Evolutionary conservation across 2,329 filamentous ascomycete species (phyloP), one percentile per base, ranked within the genome.

Genomic region (Colletotrichum camelliae): DNA sequence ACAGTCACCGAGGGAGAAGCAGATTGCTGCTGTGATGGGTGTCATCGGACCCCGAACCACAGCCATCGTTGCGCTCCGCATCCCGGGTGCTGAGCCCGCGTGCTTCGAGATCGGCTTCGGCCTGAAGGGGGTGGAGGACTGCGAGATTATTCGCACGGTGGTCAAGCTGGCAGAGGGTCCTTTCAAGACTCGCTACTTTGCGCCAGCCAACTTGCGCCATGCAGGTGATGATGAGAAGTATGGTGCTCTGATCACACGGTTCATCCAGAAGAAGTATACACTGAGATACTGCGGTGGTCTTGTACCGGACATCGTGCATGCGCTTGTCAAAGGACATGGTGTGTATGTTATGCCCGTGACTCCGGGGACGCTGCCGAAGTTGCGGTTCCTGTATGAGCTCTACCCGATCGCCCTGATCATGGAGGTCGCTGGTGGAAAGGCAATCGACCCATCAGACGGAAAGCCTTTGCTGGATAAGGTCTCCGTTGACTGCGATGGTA

Each of bases 291-390:
- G 87, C 21, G 91, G 91, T 0, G 91, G 91, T 0, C 81, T 93
- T 5, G 91, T 93, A 4, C 91, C 91, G 0, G 91, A 93, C 71
- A 83, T 93, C 0, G 88, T 89, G 15, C 91, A 93, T 74, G 87
- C 88, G 5, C 82, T 93, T 9, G 87, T 89, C 75, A 93, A 93
- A 81, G 90, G 91, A 0, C 91, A 93, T 70, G 91, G 91, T 2
- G 81, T 93, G 1, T 93, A 93, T 78, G 79, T 92, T 3, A 91
- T 88, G 2, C 91, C 91, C 0, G 90, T 91, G 7, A 90, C 90
- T 2, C 80, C 77, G 1, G 80, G 80, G 12, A 90, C 87, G 78
- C 85, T 84, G 77, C 89, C 91, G 0, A 93, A 93, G 85, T 81
- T 93, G 75, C 84, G 91, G 39, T 83, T 88, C 8, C 81, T 93